These are phyloP conservation scores for Rosa chinensis DNA, from an alignment of 306 rosid genomes.

Conservation along the genomic window DNA sequence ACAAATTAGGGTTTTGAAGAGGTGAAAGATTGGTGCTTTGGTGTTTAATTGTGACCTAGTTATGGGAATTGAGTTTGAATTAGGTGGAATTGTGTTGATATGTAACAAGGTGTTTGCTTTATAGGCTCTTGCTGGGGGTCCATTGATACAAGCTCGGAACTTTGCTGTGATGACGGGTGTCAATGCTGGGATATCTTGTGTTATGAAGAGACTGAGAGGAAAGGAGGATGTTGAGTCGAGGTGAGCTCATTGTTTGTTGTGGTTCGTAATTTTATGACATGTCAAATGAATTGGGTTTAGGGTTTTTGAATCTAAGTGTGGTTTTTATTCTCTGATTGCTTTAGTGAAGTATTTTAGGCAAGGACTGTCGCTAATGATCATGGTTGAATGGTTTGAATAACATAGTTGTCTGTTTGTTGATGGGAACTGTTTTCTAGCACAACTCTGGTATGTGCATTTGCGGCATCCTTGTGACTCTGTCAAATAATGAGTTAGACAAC, in stretches of 20 bases:
- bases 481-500: background rate
- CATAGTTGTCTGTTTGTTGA: background rate
- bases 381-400: too few species aligned
- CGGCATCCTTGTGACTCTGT: background rate
- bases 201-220: slow-evolving; percentile 90
- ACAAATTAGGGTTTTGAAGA: background rate
- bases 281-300: background rate
- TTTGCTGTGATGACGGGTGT: slow-evolving; percentile 98
- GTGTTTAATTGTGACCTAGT: background rate
- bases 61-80: background rate
- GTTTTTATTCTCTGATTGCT: background rate
- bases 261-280: background rate
- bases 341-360: background rate
- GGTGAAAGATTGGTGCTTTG: background rate
- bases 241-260: slow-evolving; percentile 34
- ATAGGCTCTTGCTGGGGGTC: slow-evolving; percentile 94
- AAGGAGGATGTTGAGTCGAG: slow-evolving; percentile 93
- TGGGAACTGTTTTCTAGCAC: background rate
- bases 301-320: background rate
- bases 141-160: slow-evolving; percentile 85
- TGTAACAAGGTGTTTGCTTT: background rate
- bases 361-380: background rate
- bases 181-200: slow-evolving; percentile 90
- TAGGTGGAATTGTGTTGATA: background rate
- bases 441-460: background rate